Base-by-base conservation (phyloP, 2,329 filamentous ascomycete genomes). In the Scedosporium minutisporum region DNA sequence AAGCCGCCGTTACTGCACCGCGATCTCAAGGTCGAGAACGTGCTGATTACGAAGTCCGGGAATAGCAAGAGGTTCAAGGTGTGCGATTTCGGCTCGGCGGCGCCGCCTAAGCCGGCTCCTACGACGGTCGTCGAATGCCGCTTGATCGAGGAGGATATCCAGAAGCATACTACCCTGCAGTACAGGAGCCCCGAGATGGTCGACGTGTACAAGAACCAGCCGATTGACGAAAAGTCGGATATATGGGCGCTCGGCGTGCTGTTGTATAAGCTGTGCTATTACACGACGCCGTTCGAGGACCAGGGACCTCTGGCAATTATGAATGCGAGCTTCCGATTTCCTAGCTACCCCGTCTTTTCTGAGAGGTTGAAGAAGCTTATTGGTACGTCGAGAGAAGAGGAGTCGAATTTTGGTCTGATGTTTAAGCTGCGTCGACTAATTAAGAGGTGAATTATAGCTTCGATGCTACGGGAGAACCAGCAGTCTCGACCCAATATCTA, bases 111-210 rank as follows among this genome's bases (percentile, higher is more conserved):
- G 65, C 87, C 92, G 12, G 92, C 95, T 51, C 93, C 95, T 12
- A 90, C 87, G 16, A 93, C 90, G 4, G 89, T 93, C 6, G 87
- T 87, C 46, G 95, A 99, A 75, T 96, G 93, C 67, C 87, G 93
- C 63, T 75, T 96, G 68, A 91, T 97, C 71, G 95, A 99, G 74
- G 95, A 99, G 72, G 95, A 99, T 75, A 88, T 99, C 12, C 95
- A 97, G 75, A 90, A 91, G 70, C 93, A 99, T 73, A 99, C 95
- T 0, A 99, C 95, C 0, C 82, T 99, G 76, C 95, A 99, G 74
- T 99, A 99, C 74, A 85, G 95, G 67, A 97, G 93, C 72, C 95
- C 95, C 5, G 95, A 99, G 76, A 99, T 99, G 95, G 88, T 99
- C 65, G 95, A 99, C 71, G 95, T 99, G 25, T 99, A 97, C 76